These are phyloP conservation scores for Liriodendron chinense DNA, from an alignment of 164 flowering plant species.

Conservation along the genomic window DNA sequence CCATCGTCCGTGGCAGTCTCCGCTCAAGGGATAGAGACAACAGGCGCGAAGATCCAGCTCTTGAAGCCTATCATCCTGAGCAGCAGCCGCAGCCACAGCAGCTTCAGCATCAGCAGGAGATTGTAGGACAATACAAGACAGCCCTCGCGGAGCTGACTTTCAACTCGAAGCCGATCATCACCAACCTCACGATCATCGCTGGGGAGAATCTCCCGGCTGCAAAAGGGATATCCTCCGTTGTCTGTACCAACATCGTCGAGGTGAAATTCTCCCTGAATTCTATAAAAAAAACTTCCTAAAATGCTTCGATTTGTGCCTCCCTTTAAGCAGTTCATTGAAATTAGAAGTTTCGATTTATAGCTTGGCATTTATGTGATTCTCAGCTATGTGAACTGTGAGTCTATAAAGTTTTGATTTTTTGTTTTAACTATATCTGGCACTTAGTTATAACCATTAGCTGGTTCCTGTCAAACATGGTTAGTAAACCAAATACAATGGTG, in stretches of 20 bases:
- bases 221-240: conserved; percentile 64
- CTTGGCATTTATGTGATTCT: no score
- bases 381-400: no score
- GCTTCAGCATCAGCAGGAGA: conserved; percentile 59
- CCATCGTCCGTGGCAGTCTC: conserved; percentile 18
- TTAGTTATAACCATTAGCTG: no score
- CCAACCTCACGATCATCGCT: conserved; percentile 92
- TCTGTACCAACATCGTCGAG: conserved; percentile 84
- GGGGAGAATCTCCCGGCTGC: conserved; percentile 89
- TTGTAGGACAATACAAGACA: conserved; percentile 75
- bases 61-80: not conserved
- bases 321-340: not conserved
- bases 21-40: conserved; percentile 40
- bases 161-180: conserved; percentile 95
- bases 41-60: conserved; percentile 30
- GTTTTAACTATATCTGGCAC: no score
- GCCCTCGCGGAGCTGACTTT: conserved; percentile 89
- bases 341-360: not conserved
- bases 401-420: no score
- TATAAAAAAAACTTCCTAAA: not conserved
- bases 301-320: not conserved
- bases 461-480: no score
- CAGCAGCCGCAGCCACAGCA: conserved; percentile 40
- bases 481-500: no score
- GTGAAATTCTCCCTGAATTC: conserved; percentile 38